These are phyloP conservation scores for Fusarium sp. DNA, from an alignment of 2,329 filamentous ascomycete species.

Conservation along the genomic window DNA sequence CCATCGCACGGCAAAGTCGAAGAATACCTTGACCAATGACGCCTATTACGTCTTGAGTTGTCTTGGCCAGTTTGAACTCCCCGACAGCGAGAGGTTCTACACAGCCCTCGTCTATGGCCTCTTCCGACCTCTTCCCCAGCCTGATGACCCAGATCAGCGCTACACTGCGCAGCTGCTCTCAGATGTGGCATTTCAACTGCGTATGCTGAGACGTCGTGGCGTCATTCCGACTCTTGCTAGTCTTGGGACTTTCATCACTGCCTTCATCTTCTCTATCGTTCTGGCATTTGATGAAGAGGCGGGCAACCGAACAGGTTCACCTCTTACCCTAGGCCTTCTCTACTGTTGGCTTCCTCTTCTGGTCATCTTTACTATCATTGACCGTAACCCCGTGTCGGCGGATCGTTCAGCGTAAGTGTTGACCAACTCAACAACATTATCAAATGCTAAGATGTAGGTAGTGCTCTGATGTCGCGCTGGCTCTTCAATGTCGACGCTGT, in stretches of 20 bases:
- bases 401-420: neutral
- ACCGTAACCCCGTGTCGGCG: neutral
- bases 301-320: neutral
- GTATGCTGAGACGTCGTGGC: neutral
- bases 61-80: neutral
- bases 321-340: neutral
- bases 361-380: neutral
- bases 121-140: neutral
- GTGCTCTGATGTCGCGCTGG: neutral
- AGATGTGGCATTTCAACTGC: neutral
- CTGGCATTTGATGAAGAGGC: neutral
- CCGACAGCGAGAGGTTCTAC: neutral
- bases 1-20: neutral
- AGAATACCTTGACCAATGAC: neutral
- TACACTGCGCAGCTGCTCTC: neutral
- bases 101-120: neutral
- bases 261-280: neutral
- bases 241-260: neutral
- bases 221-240: neutral
- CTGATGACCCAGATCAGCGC: too few species aligned
- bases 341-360: neutral
- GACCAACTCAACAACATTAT: neutral
- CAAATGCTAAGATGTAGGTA: neutral
- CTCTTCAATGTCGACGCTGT: neutral
- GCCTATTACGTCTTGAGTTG: neutral